Evolutionary conservation across 345 rosid species (phyloP).

Genomic region (Erucastrum elatum): DNA sequence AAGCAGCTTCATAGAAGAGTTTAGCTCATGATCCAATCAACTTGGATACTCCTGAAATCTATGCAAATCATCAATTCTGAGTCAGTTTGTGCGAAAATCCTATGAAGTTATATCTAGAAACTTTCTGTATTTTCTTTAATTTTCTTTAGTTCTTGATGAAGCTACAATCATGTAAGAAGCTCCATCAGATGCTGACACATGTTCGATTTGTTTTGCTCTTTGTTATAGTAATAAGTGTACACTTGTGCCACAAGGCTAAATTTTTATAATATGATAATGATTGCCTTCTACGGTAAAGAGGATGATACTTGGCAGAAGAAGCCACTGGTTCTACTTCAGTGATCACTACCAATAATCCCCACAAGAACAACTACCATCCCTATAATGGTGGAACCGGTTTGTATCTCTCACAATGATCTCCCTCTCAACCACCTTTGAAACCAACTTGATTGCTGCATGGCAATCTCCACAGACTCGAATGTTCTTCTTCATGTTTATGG

Average conservation of each 20-base stretch:
- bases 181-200: background rate
- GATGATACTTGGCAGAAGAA: constrained; percentile 45
- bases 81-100: background rate
- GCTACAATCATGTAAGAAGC: too few species aligned
- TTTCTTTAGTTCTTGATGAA: too few species aligned
- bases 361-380: constrained; percentile 59
- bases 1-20: constrained; percentile 39
- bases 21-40: constrained; percentile 14
- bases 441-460: constrained; percentile 66
- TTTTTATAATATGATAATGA: background rate
- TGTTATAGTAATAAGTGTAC: background rate
- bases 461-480: constrained; percentile 72
- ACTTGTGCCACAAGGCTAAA: background rate
- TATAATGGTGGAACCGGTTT: constrained; percentile 68
- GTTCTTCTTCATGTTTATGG: constrained; percentile 64
- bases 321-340: constrained; percentile 18
- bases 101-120: background rate
- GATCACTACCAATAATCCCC: constrained; percentile 60
- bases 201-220: background rate
- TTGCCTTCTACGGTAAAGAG: too few species aligned
- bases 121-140: background rate
- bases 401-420: constrained; percentile 67
- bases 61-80: background rate
- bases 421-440: constrained; percentile 50
- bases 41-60: too few species aligned